A percentile compares a stretch with the other conserved stretches of the same genome.
Conservation (phyloP, 176 grass and related monocot genomes). For the Oryza nivara region DNA sequence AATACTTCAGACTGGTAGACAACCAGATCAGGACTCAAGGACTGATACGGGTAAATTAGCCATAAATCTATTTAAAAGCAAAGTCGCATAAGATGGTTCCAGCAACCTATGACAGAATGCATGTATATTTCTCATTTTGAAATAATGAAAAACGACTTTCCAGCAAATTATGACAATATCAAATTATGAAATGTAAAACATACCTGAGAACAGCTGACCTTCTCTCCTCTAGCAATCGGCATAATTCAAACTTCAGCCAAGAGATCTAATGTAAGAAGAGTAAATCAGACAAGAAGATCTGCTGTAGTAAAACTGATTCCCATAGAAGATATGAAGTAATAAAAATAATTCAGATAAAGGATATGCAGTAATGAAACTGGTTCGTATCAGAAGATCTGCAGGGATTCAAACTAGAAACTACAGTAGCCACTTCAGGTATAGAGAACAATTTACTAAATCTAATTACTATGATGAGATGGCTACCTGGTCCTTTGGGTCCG, state of each 20-base stretch:
- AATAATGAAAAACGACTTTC: conserved; percentile 37
- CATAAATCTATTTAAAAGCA: conserved; percentile 8
- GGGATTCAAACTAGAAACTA: conserved; percentile 25
- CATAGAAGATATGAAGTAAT: background rate
- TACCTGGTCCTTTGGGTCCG: conserved; percentile 96
- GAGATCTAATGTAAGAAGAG: conserved; percentile 47
- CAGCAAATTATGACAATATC: conserved; percentile 25
- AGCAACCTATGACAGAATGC: conserved; percentile 22
- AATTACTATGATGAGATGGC: conserved; percentile 19
- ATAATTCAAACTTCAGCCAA: conserved; percentile 89
- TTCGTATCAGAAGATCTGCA: background rate
- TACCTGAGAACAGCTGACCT: conserved; percentile 93
- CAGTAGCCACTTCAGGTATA: background rate
- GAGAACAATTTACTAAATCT: background rate
- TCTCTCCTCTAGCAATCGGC: conserved; percentile 91
- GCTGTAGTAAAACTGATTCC: background rate
- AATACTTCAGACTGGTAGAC: background rate
- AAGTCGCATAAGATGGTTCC: conserved; percentile 25
- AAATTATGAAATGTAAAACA: conserved; percentile 22
- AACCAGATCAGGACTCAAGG: background rate
- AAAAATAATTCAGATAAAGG: conserved; percentile 58
- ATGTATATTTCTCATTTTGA: background rate
- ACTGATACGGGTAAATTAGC: background rate
- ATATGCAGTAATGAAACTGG: conserved; percentile 37
- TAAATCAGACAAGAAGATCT: background rate